phyloP scores from a whole-genome alignment of 2,329 filamentous ascomycete species.

The Alternaria sp. region DNA sequence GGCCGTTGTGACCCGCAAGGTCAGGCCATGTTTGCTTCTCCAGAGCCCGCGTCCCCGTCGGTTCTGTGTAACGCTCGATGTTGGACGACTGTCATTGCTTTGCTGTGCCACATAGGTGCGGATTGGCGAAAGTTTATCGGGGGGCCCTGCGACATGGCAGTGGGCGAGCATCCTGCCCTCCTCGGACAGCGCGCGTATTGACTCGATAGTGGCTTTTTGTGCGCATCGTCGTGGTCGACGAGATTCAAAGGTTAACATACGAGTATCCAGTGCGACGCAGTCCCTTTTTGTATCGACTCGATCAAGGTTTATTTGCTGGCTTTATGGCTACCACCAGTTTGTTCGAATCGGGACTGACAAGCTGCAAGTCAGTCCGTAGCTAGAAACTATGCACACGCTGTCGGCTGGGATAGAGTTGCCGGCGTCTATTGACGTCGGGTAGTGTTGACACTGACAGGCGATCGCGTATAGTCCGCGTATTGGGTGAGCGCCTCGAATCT shows the following conservation, averaged over 20 bases:
- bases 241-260: constrained; percentile 14
- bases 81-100: constrained; percentile 18
- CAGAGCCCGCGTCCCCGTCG: constrained; percentile 10
- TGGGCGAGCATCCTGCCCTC: constrained; percentile 13
- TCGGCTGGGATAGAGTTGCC: constrained; percentile 20
- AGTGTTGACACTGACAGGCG: constrained; percentile 37
- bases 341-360: constrained; percentile 23
- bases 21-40: constrained; percentile 21
- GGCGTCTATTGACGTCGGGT: constrained; percentile 26
- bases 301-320: constrained; percentile 16
- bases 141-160: constrained; percentile 7
- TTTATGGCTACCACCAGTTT: constrained; percentile 15
- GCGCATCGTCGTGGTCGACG: constrained; percentile 11
- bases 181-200: constrained; percentile 19
- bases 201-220: constrained; percentile 29
- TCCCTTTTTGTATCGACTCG: constrained; percentile 17
- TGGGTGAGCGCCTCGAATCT: constrained; percentile 20
- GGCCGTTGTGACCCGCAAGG: constrained; percentile 16
- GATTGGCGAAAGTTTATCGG: constrained; percentile 24
- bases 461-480: constrained; percentile 22
- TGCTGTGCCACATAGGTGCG: constrained; percentile 33
- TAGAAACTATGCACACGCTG: background rate
- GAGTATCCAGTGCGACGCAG: constrained; percentile 15
- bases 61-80: constrained; percentile 16
- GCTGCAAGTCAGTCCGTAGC: constrained; percentile 23